These are phyloP conservation scores for Chionographis japonica DNA, from an alignment of 106 monocot species.

Conservation along the genomic window DNA sequence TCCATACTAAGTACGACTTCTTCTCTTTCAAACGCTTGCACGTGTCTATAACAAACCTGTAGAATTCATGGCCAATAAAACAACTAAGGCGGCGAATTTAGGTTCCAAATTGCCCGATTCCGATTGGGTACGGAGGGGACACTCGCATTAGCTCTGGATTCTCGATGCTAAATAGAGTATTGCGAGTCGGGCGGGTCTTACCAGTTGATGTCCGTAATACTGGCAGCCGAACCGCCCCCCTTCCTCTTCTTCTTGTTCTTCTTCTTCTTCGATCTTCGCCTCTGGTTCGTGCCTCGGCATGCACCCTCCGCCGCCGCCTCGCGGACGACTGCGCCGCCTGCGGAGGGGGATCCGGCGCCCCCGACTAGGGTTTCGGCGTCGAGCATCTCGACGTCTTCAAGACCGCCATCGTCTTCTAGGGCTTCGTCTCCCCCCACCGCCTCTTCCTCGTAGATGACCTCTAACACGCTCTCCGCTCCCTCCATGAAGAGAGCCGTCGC, in stretches of 20 bases:
- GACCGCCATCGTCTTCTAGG: slow-evolving; percentile 12
- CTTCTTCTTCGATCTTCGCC: slow-evolving; percentile 25
- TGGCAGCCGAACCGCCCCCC: slow-evolving; percentile 10
- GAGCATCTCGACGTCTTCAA: slow-evolving; percentile 36
- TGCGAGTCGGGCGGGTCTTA: slow-evolving; percentile 2
- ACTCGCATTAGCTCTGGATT: too few relatives aligned
- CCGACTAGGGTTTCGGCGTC: slow-evolving; percentile 24
- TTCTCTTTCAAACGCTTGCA: slow-evolving; percentile 78
- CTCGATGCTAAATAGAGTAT: background rate
- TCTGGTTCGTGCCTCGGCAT: background rate
- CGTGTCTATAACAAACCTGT: slow-evolving; percentile 84
- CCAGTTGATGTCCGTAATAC: slow-evolving; percentile 55
- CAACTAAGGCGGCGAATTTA: background rate
- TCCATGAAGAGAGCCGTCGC: background rate
- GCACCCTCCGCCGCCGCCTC: background rate
- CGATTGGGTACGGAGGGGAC: too few relatives aligned
- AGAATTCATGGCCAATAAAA: slow-evolving; percentile 1
- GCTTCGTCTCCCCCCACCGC: slow-evolving; percentile 6
- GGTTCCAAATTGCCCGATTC: too few relatives aligned
- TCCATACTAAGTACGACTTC: slow-evolving; percentile 94
- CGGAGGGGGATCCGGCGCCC: background rate
- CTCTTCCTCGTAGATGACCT: slow-evolving; percentile 2
- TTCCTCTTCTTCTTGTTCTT: slow-evolving; percentile 31
- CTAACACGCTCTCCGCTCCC: slow-evolving; percentile 12
- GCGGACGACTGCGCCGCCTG: background rate